Base-by-base conservation (phyloP, 2,329 filamentous ascomycete genomes). In the Verticillium klebahnii region DNA sequence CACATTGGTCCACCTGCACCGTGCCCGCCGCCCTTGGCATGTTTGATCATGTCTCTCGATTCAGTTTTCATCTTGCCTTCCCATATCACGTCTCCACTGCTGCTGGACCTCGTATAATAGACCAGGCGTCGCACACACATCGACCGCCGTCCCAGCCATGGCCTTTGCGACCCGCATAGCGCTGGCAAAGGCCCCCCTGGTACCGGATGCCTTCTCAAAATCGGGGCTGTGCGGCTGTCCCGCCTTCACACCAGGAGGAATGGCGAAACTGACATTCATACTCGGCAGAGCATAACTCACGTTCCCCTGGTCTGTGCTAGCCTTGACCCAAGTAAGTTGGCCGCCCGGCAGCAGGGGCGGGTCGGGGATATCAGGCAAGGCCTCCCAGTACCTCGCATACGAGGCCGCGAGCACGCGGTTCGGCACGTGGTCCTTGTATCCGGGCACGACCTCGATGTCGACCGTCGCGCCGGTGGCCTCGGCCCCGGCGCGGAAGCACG, bases 221-320 rank as follows among this genome's bases (percentile, higher is more conserved):
- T 66, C 66, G 0, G 65, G 67, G 14, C 60, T 68, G 45, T 70
- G 69, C 19, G 67, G 67, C 9, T 62, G 66, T 4, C 66, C 67
- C 7, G 40, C 54, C 2, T 61, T 58, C 9, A 52, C 45, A 7
- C 67, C 78, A 2, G 82, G 77, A 17, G 72, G 74, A 62, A 86
- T 84, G 31, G 76, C 75, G 67, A 86, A 87, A 7, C 79, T 79
- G 1, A 78, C 74, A 61, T 77, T 82, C 40, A 88, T 69, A 60
- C 80, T 83, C 45, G 85, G 85, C 75, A 86, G 78, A 1, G 77
- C 81, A 67, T 87, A 81, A 65, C 81, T 85, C 60, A 87, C 71
- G 64, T 88, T 79, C 0, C 85, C 85, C 71, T 86, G 83, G 67
- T 88, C 85, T 0, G 83, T 86, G 65, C 82, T 85, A 5, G 84